phyloP scores from a whole-genome alignment of 352 stramenopile genomes.

The Phytophthora aleatoria region DNA sequence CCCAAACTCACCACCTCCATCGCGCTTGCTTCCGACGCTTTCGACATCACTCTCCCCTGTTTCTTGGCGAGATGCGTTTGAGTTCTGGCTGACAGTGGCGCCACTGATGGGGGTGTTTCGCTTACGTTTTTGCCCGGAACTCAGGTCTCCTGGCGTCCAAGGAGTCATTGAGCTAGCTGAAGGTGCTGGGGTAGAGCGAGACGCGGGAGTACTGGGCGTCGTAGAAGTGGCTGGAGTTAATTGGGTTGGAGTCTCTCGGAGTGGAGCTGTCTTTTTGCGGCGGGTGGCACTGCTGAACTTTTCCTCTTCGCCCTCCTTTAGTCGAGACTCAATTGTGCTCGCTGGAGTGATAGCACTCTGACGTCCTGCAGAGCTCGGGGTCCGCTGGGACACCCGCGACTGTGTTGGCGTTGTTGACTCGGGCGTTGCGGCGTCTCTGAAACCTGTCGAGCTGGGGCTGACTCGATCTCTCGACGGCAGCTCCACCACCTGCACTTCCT shows the following conservation, averaged over 20 bases:
- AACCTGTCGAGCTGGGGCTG: background rate
- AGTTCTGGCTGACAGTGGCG: background rate
- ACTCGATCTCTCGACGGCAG: too few species aligned
- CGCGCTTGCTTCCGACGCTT: slow-evolving; percentile 1
- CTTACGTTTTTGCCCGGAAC: slow-evolving; percentile 22
- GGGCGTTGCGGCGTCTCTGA: background rate
- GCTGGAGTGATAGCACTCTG: background rate
- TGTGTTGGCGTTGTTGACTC: slow-evolving; percentile 1
- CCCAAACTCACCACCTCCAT: slow-evolving; percentile 1
- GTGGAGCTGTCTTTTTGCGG: slow-evolving; percentile 16
- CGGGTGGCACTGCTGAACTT: slow-evolving; percentile 8
- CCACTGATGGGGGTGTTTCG: background rate
- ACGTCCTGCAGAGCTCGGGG: background rate
- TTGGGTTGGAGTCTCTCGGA: slow-evolving; percentile 1
- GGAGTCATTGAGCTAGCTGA: background rate
- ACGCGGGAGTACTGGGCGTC: too few species aligned
- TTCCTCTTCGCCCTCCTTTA: slow-evolving; percentile 11
- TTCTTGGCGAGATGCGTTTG: background rate
- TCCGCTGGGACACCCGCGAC: background rate
- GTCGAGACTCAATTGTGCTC: background rate
- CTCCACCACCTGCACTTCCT: background rate
- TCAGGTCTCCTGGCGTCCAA: slow-evolving; percentile 2
- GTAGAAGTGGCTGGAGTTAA: too few species aligned
- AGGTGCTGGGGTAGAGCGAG: too few species aligned
- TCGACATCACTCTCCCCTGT: slow-evolving; percentile 4